phyloP scores from a whole-genome alignment of 2,329 filamentous ascomycete species.

The Kalaharituber pfeilii region DNA sequence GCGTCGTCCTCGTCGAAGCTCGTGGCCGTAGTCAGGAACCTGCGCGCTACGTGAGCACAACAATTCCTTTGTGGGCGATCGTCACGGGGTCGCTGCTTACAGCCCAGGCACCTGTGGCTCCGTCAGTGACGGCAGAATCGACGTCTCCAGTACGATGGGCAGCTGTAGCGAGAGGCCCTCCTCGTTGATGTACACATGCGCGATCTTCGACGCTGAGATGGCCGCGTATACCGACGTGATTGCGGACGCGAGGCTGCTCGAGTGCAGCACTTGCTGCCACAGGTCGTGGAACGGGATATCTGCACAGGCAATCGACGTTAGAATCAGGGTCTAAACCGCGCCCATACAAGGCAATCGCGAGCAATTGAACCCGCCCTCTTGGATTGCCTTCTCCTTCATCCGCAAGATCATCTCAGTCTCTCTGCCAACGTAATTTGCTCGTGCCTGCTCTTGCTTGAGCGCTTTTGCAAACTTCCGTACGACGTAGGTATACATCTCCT shows the following conservation, averaged over 20 bases:
- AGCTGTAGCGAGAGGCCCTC: slow-evolving; percentile 47
- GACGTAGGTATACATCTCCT: slow-evolving; percentile 74
- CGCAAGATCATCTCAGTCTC: slow-evolving; percentile 69
- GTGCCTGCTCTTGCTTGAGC: slow-evolving; percentile 80
- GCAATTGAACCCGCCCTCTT: slow-evolving; percentile 33
- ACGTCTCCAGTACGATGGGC: slow-evolving; percentile 34
- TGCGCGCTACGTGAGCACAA: too few relatives aligned
- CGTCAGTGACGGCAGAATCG: slow-evolving; percentile 19
- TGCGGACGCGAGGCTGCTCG: slow-evolving; percentile 63
- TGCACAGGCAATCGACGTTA: too few relatives aligned
- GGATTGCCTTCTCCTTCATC: slow-evolving; percentile 65
- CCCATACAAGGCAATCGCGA: background rate
- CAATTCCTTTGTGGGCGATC: too few relatives aligned
- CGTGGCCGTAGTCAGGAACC: slow-evolving; percentile 57
- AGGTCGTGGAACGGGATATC: slow-evolving; percentile 27
- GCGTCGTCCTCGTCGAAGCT: slow-evolving; percentile 52
- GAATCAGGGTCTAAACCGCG: background rate
- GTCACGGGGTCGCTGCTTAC: too few relatives aligned
- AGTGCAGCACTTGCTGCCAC: slow-evolving; percentile 53
- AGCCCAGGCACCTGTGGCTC: slow-evolving; percentile 22
- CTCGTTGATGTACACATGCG: slow-evolving; percentile 58
- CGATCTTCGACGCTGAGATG: slow-evolving; percentile 70
- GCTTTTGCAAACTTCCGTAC: slow-evolving; percentile 85
- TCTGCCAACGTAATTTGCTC: slow-evolving; percentile 77
- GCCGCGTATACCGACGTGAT: slow-evolving; percentile 68